Base-by-base conservation (phyloP, 169 alveolate species). In the Plasmodium yoelii region DNA sequence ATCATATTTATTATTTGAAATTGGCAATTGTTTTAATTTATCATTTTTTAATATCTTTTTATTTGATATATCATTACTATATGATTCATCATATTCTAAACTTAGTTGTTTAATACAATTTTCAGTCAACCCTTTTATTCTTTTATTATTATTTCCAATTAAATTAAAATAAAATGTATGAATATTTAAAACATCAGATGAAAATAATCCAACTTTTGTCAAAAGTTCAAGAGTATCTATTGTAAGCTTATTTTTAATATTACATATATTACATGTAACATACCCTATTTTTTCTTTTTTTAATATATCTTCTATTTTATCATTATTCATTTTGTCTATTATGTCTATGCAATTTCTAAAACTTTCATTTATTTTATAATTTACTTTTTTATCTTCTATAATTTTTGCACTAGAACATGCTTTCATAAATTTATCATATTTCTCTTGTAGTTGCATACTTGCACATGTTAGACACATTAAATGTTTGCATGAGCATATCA, bases 191-290 rank as follows among this genome's bases (percentile, higher is more conserved):
- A 75, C 74, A 42, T 75, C 74, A 47, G 24, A 24, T 22, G 88
- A 75, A 75, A 75, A 61, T 64, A 75, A 63, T 5, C 88, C 88
- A 28, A 75, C 75, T 55, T 75, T 75, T 63, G 88, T 75, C 42
- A 75, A 63, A 13, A 75, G 7, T 56, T 75, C 88, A 47, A 75
- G 46, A 6, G 88, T 61, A 46, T 75, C 88, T 63, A 75, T n/a
- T 1, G 75, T 47, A 60, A 75, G 88, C 51, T 75, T 75, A 63
- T 75, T 75, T 67, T 56, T 75, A 47, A 75, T 68, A 75, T 75
- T 49, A 63, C 88, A 75, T 39, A 75, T 47, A 19, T 44, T 24
- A 42, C 88, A 75, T 61, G 71, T 75, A 42, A 75, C 64, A 67
- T 61, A 75, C 7, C 88, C 88, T 47, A 75, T 9, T 63, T 75